Conservation (phyloP, 1,284 basidiomycete genomes). For the Cryptococcus maquisensis region DNA sequence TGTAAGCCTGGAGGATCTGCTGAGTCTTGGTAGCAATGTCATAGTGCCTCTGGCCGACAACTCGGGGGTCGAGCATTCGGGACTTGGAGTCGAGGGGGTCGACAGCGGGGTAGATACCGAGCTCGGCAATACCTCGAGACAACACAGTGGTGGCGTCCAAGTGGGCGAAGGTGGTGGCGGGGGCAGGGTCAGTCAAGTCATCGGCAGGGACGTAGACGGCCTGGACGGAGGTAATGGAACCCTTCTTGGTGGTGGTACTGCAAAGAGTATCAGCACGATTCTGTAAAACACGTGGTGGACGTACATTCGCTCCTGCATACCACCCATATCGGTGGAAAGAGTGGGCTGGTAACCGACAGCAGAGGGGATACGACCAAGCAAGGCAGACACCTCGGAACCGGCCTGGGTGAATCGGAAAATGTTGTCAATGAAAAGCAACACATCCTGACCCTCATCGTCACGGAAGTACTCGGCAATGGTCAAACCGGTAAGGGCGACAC, state of each 20-base stretch:
- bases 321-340: slow-evolving; percentile 99
- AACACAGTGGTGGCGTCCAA: slow-evolving; percentile 99
- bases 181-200: slow-evolving; percentile 99
- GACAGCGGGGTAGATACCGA: slow-evolving; percentile 99
- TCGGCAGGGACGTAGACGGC: slow-evolving; percentile 99
- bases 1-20: slow-evolving; percentile 99
- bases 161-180: slow-evolving; percentile 98
- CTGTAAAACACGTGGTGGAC: neutral
- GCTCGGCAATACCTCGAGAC: slow-evolving; percentile 97
- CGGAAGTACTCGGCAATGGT: slow-evolving; percentile 99
- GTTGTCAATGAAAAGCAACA: slow-evolving; percentile 99
- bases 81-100: slow-evolving; percentile 99
- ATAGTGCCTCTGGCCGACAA: slow-evolving; percentile 91
- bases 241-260: slow-evolving; percentile 97
- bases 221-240: slow-evolving; percentile 98
- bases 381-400: slow-evolving; percentile 98
- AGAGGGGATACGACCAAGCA: slow-evolving; percentile 99
- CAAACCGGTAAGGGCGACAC: slow-evolving; percentile 97
- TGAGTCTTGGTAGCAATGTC: slow-evolving; percentile 90
- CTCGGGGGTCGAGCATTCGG: slow-evolving; percentile 98
- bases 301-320: slow-evolving; percentile 93
- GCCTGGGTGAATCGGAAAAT: slow-evolving; percentile 99
- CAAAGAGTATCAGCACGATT: neutral
- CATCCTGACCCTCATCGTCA: slow-evolving; percentile 99
- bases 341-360: slow-evolving; percentile 99